Percentiles rank a stretch among this genome's conserved stretches.
Evolutionary conservation across 495 filamentous ascomycete species (phyloP).

Genomic region (Neurospora terricola): DNA sequence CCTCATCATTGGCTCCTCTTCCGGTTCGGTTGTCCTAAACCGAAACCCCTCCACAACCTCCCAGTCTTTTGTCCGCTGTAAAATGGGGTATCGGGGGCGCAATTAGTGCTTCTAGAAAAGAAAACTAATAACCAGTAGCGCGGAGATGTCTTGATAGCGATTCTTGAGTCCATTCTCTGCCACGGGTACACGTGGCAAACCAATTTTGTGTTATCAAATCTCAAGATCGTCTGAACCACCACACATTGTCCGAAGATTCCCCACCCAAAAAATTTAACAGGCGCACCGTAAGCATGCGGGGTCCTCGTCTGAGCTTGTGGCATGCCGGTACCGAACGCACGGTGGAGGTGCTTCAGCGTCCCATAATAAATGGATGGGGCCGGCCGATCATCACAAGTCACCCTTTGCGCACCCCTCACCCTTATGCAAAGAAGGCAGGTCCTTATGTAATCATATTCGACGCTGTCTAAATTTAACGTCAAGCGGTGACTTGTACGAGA

Average conservation of each 20-base stretch:
- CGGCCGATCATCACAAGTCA: neutral
- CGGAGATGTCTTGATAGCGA: neutral
- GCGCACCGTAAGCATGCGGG: neutral
- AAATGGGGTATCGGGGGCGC: neutral
- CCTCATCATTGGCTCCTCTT: neutral
- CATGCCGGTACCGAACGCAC: neutral
- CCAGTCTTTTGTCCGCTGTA: neutral
- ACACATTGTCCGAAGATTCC: neutral
- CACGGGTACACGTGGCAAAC: neutral
- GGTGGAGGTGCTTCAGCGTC: neutral
- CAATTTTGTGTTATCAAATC: neutral
- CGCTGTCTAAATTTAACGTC: neutral
- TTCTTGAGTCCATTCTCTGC: neutral
- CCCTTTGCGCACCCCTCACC: neutral
- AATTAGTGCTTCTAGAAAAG: neutral
- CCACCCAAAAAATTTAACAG: neutral
- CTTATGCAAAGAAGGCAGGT: neutral
- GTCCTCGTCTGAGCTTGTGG: neutral
- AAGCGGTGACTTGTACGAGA: neutral
- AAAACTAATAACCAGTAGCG: neutral
- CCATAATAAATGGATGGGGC: neutral
- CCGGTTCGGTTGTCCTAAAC: neutral
- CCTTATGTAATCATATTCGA: neutral
- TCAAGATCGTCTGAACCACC: neutral
- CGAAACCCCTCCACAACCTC: neutral